These are phyloP conservation scores for Fraxinus greggii DNA, from an alignment of 305 asterid genomes.

Conservation along the genomic window DNA sequence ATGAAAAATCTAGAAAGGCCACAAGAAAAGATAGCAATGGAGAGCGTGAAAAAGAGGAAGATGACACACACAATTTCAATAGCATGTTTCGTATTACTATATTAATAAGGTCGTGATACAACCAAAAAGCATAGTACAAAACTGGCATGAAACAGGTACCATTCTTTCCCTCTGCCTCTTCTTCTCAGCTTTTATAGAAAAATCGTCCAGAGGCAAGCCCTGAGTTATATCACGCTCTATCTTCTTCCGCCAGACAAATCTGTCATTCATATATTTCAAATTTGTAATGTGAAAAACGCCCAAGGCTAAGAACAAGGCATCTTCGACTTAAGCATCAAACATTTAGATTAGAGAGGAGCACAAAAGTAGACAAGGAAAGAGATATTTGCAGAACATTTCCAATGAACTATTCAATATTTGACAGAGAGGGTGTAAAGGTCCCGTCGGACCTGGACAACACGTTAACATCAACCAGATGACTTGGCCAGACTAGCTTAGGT, in stretches of 20 bases:
- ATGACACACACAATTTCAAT: not conserved
- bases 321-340: slow-evolving; percentile 2
- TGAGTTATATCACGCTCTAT: slow-evolving; percentile 71
- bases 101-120: not conserved
- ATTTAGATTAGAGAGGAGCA: not conserved
- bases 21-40: slow-evolving; percentile 15
- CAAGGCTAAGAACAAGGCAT: slow-evolving; percentile 8
- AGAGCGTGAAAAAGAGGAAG: not conserved
- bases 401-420: not conserved
- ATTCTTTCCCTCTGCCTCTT: slow-evolving; percentile 72
- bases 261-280: slow-evolving; percentile 26
- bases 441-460: not conserved
- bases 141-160: slow-evolving; percentile 35
- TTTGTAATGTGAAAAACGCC: not conserved
- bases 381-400: not conserved
- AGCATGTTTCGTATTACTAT: not conserved
- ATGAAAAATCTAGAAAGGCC: not conserved
- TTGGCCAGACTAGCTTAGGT: not conserved
- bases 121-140: not conserved
- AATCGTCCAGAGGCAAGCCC: slow-evolving; percentile 70
- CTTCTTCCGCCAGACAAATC: slow-evolving; percentile 88
- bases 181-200: slow-evolving; percentile 76
- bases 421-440: not conserved
- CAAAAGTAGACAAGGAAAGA: not conserved
- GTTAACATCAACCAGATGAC: not conserved